Evolutionary conservation across 306 rosid genomes (phyloP).

Genomic region (Pyrus communis): DNA sequence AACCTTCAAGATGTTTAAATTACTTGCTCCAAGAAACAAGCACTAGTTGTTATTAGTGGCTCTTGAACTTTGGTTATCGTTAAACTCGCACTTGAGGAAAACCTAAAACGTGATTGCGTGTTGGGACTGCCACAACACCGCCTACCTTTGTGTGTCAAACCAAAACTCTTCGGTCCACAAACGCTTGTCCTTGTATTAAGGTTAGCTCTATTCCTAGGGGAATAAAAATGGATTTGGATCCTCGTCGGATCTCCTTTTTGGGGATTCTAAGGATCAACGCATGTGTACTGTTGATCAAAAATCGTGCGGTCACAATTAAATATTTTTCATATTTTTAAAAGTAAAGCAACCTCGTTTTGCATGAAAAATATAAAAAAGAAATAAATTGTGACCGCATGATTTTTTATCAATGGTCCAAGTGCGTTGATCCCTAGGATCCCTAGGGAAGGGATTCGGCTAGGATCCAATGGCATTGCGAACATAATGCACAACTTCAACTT

Average conservation of each 20-base stretch:
- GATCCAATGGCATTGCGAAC: not conserved
- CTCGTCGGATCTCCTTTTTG: too few species aligned
- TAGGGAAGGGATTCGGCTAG: too few species aligned
- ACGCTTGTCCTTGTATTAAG: not conserved
- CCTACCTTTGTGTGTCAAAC: conserved; percentile 17
- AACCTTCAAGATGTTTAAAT: conserved; percentile 7
- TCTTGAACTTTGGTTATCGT: not conserved
- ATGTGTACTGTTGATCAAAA: too few species aligned
- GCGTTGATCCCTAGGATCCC: too few species aligned
- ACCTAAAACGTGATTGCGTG: conserved; percentile 29
- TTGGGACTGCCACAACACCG: conserved; percentile 20
- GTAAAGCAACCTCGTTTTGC: too few species aligned
- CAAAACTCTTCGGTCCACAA: not conserved
- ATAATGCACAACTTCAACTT: too few species aligned
- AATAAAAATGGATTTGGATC: not conserved
- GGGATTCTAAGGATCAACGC: too few species aligned
- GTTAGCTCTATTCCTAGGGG: not conserved
- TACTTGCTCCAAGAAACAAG: conserved; percentile 17
- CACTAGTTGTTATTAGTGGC: not conserved
- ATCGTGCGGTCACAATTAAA: too few species aligned
- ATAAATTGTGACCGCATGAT: too few species aligned
- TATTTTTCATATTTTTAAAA: too few species aligned
- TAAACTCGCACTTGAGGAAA: not conserved
- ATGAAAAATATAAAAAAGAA: too few species aligned
- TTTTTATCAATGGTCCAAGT: too few species aligned